Evolutionary conservation across 2,329 filamentous ascomycete genomes (phyloP).

Genomic region (Xylaria sp.): DNA sequence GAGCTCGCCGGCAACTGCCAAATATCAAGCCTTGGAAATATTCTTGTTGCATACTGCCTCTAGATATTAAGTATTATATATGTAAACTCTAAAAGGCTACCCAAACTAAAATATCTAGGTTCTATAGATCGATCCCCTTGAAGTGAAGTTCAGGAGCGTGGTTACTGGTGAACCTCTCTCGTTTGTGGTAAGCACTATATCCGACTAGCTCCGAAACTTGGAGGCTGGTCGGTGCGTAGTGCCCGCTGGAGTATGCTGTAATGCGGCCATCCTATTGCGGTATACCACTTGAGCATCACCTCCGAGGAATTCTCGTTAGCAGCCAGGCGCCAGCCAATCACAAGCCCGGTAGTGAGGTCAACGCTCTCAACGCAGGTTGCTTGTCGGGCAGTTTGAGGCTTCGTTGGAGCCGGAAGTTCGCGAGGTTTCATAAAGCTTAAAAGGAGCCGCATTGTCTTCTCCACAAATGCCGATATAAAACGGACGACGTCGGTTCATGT

Average conservation of each 20-base stretch:
- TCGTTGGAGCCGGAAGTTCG: slow-evolving; percentile 45
- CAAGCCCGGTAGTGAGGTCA: slow-evolving; percentile 28
- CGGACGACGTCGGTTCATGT: slow-evolving; percentile 38
- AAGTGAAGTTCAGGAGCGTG: background rate
- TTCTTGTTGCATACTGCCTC: background rate
- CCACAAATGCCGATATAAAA: slow-evolving; percentile 46
- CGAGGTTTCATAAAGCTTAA: slow-evolving; percentile 47
- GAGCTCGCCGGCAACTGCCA: background rate
- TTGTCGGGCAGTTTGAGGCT: slow-evolving; percentile 38
- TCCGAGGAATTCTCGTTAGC: slow-evolving; percentile 49
- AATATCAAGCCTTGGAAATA: background rate
- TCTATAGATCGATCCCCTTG: background rate
- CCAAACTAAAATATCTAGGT: background rate
- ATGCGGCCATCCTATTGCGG: slow-evolving; percentile 13
- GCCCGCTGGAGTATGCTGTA: background rate
- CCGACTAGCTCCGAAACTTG: slow-evolving; percentile 23
- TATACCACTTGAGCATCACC: slow-evolving; percentile 13
- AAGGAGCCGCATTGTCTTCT: slow-evolving; percentile 48
- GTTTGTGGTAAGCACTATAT: slow-evolving; percentile 13
- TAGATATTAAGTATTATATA: background rate
- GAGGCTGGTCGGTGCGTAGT: background rate
- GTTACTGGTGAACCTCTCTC: background rate
- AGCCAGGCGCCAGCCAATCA: slow-evolving; percentile 45
- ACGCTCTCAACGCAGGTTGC: slow-evolving; percentile 34
- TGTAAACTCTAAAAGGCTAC: background rate